Evolutionary conservation across 352 stramenopile species (phyloP), one percentile per base, ranked within the genome.

Genomic region (Pythium rishiriense): DNA sequence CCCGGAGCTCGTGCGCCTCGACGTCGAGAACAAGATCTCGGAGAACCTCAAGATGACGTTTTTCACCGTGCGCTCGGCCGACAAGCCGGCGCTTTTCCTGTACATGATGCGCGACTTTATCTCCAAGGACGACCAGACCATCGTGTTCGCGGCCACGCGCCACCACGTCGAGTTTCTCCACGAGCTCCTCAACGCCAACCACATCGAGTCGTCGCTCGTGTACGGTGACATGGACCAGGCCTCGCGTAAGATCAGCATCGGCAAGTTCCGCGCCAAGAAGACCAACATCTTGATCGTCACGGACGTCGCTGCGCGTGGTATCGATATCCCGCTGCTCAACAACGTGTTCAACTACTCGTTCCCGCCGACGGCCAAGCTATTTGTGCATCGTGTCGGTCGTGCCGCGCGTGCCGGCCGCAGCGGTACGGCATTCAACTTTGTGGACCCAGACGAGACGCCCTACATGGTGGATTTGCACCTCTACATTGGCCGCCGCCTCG

Each of bases 161-260:
- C 97, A 99, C 76, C 97, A 99, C 76, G 96, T 98, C 10, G 98
- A 99, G 76, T 98, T 99, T 58, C 66, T 99, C n/a, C 87, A 98
- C 61, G 92, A 94, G n/a, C 66, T 98, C 22, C 72, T 98, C 8
- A 75, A 72, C 8, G 85, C 90, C 12, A 83, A 87, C 65, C 79
- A 87, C 58, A 91, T 97, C 43, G 79, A 96, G 5, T 92, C 84
- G 53, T 97, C 84, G 35, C 85, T 86, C 55, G 88, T 98, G 15
- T 98, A 98, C 69, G 95, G 95, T 64, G 82, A 94, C 58, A 98
- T 98, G 95, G 95, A 98, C 64, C 84, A 91, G 61, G 83, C 85
- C n/a, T 92, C 83, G 29, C 87, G 89, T 24, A 94, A 94, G 71
- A 94, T 94, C 66, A 94, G 94, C 72, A 80, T 96, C 54, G 88